Base-by-base conservation (phyloP, 2,329 filamentous ascomycete genomes). In the Hypoxylon sp. region DNA sequence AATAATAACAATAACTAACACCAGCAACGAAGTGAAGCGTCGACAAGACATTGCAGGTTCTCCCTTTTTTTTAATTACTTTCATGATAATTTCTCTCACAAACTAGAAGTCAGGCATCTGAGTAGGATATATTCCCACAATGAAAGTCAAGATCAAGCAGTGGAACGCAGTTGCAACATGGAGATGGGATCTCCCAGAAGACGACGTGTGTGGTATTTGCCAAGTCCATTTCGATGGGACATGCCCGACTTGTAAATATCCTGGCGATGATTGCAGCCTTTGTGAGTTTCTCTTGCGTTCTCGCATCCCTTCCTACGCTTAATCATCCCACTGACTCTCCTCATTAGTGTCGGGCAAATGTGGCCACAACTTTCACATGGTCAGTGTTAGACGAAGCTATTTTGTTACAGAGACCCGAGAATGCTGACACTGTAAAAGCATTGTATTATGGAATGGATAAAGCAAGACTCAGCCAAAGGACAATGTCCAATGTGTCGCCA, bases 401-500 rank as follows among this genome's bases (percentile, higher is more conserved):
- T 36, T 25, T 30, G 14, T 49, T 14, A 10, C 5, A 10, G 13
- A 57, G 5, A 28, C 19, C 36, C 63, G 14, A 71, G 38, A 48
- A 25, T 56, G 61, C 73, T 76, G 51, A 76, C 65, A 36, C 11
- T 17, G 41, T 28, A 36, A 45, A 74, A 97, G 94, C 96, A 99
- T 81, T 99, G 96, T 80, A 96, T 99, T 74, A 86, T 92, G 74
- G 93, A 94, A 76, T 99, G 96, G 96, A 93, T 99, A 74, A 93
- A 96, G 76, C 94, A 98, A 79, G 96, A 98, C 70, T 90, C 93
- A 11, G 93, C 94, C 28, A 95, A 94, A 75, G 95, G 95, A 21
- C 91, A 98, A 70, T 99, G 96, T 79, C 96, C 96, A 28, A 98
- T 99, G 96, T 99, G 96, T 78, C 89, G 96, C 73, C 96, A 98